Conservation (phyloP, 768 basidiomycete species). For the Trametopsis cervina region DNA sequence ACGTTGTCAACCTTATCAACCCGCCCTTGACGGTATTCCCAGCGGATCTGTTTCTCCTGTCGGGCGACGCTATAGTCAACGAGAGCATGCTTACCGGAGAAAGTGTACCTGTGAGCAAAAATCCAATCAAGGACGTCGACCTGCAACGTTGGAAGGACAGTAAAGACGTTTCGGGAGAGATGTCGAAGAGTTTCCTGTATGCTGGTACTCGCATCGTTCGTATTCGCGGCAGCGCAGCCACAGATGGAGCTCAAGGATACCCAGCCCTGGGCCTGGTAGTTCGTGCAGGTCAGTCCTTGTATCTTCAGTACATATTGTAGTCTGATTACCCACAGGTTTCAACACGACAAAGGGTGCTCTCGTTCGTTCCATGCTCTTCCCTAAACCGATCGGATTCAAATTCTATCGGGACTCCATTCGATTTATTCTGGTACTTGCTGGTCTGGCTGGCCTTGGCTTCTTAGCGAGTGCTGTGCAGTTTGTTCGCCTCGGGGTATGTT, state of each 20-base stretch:
- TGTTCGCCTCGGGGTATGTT: constrained; percentile 74
- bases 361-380: constrained; percentile 96
- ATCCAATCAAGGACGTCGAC: constrained; percentile 74
- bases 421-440: constrained; percentile 87
- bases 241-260: constrained; percentile 43
- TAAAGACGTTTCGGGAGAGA: constrained; percentile 52
- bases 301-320: neutral
- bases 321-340: constrained; percentile 51
- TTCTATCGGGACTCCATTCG: constrained; percentile 90
- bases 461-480: constrained; percentile 90
- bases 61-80: constrained; percentile 96
- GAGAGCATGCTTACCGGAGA: constrained; percentile 99
- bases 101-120: constrained; percentile 93
- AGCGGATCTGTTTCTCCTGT: constrained; percentile 86
- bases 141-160: constrained; percentile 63
- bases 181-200: constrained; percentile 80
- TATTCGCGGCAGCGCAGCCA: constrained; percentile 55
- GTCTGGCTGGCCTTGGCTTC: constrained; percentile 90
- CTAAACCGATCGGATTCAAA: constrained; percentile 97
- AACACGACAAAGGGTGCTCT: constrained; percentile 97
- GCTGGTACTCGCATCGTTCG: constrained; percentile 88
- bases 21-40: constrained; percentile 71
- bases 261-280: constrained; percentile 80
- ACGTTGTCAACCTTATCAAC: constrained; percentile 83
- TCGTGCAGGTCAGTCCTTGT: constrained; percentile 58